Conservation (phyloP, 176 grass and related monocot genomes). For the Aegilops umbellulata region DNA sequence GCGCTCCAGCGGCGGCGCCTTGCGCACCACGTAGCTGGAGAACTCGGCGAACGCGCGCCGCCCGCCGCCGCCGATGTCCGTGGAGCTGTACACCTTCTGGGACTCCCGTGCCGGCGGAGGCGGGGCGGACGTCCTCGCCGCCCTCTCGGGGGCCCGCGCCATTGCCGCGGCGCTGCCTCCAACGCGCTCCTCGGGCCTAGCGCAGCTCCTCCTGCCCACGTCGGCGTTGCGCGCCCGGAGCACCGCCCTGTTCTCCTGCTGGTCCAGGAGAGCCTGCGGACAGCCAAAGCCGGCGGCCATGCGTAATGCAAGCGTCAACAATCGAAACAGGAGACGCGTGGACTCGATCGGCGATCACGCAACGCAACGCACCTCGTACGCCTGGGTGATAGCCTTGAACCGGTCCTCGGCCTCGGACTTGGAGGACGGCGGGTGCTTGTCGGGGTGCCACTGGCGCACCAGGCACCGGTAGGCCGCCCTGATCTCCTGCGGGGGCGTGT, state of each 20-base stretch:
- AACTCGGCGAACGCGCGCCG: constrained; percentile 55
- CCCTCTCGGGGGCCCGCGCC: neutral
- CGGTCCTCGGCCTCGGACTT: constrained; percentile 59
- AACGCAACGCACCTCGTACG: constrained; percentile 58
- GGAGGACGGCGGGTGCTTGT: constrained; percentile 82
- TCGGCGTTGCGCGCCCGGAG: constrained; percentile 5
- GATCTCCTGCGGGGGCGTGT: constrained; percentile 65
- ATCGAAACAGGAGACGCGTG: neutral
- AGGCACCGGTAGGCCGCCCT: constrained; percentile 60
- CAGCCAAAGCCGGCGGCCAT: neutral
- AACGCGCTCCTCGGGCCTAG: neutral
- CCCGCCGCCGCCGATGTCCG: neutral
- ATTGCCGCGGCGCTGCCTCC: neutral
- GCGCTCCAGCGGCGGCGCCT: constrained; percentile 75
- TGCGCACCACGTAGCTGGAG: constrained; percentile 59
- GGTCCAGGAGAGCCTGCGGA: constrained; percentile 56
- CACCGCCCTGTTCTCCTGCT: constrained; percentile 61
- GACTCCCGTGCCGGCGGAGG: constrained; percentile 19
- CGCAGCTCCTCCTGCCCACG: neutral
- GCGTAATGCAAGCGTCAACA: neutral
- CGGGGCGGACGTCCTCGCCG: neutral
- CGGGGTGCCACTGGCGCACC: constrained; percentile 82
- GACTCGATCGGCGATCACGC: neutral
- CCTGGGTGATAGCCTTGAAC: constrained; percentile 85
- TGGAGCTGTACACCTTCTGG: constrained; percentile 45